Base-by-base conservation (phyloP, 176 grass and related monocot genomes). In the Musa acuminata region DNA sequence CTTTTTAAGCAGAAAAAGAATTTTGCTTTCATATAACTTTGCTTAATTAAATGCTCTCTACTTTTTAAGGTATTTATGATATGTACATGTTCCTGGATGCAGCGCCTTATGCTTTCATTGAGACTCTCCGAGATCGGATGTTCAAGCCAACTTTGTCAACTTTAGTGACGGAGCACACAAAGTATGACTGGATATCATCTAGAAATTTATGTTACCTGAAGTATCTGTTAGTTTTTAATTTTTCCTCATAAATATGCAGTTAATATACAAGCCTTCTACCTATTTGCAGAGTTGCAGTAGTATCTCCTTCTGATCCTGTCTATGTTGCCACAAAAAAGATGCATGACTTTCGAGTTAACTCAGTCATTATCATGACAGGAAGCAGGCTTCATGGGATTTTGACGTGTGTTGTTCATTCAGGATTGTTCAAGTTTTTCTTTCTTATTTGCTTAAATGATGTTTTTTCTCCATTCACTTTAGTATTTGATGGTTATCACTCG, bases 81-180 rank as follows among this genome's bases (percentile, higher is more conserved):
- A 50, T 19, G 51, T 21, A 21, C 29, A 22, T 75, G 82, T 82
- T 80, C 43, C 12, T 87, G 76, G 51, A 75, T 84, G 75, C 88
- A 99, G 95, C 84, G 68, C 84, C 87, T 80, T 86, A 87, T 85
- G 88, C 86, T 89, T 91, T 99, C 55, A 85, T 94, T 71, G 88
- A 94, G 87, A 94, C 88, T 73, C 84, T 99, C 29, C 87, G 95
- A 51, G 95, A 99, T 75, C 74, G 83, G 81, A 94, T 99, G 91
- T 94, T 99, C 79, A 99, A 99, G 84, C 95, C 95, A 78, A 87
- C 95, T 55, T 53, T 94, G 76, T 89, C 86, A 81, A 87, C 91
- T 73, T 80, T 99, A 13, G 49, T 99, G 52, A 87, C 88, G 19
- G 91, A 99, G 71, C 81, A 70, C 73, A 82, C 86, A 76, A 89